Evolutionary conservation across 2,329 filamentous ascomycete species (phyloP), one percentile per base, ranked within the genome.

Genomic region (Magnaporthiopsis incrustans): DNA sequence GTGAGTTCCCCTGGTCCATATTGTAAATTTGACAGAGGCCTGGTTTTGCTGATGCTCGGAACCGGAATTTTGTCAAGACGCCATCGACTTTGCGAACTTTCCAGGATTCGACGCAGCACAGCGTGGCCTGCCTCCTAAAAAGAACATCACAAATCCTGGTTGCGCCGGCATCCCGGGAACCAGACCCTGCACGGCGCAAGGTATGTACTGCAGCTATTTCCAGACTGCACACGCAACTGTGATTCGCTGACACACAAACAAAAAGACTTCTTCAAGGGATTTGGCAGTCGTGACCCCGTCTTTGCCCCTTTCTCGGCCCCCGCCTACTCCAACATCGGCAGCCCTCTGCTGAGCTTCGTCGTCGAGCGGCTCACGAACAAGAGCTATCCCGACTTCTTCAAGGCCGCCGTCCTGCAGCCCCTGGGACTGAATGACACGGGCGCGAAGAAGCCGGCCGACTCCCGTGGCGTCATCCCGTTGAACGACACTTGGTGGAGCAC

Each of bases 291-390:
- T 6, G 70, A 73, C 7, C 80, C 81, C 0, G 71, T 76, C 1
- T 81, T 78, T 62, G 68, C 71, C 0, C 76, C 81, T 0, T 80
- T 78, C 67, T 74, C 76, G 0, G 77, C 73, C 3, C 80, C 82
- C 0, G 72, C 76, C 3, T 85, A 85, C 69, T 79, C 81, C 33
- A 83, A 84, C 67, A 71, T 77, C 3, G 80, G 74, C 1, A 79
- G 80, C 26, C 71, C 76, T 1, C 65, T 82, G 2, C 74, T 83
- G 1, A 79, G 78, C 2, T 70, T 78, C 0, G 78, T 78, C 0
- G 71, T 84, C 0, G 78, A 82, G 65, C 74, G 74, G 7, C 73
- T 79, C 0, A 79, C 77, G 0, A 76, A 77, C 4, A 75, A 74
- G 60, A 67, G 75, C 0, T 77, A 78, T n/a, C 69, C 72, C 1